Conservation (phyloP, 2,329 filamentous ascomycete genomes). For the Aphanoascus verrucosus region DNA sequence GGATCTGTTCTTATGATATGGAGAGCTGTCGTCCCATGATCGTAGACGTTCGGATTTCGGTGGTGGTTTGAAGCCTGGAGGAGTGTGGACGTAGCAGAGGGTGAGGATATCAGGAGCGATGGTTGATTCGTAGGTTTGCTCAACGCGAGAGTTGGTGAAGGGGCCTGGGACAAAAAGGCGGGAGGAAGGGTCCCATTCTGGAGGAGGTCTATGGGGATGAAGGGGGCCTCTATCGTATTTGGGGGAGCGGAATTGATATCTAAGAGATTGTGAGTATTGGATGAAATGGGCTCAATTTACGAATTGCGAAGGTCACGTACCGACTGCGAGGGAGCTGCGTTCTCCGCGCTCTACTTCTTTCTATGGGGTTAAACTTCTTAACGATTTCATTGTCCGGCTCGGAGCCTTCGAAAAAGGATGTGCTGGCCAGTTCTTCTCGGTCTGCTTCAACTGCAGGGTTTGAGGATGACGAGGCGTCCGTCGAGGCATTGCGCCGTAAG, state of each 20-base stretch:
- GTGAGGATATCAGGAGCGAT: constrained; percentile 80
- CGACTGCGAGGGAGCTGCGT: constrained; percentile 43
- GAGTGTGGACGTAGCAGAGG: constrained; percentile 74
- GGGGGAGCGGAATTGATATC: constrained; percentile 90
- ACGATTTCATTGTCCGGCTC: constrained; percentile 20
- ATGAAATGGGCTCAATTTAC: constrained; percentile 3
- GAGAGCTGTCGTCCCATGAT: constrained; percentile 78
- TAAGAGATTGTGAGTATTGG: constrained; percentile 28
- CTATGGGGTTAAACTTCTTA: constrained; percentile 42
- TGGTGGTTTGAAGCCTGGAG: constrained; percentile 59
- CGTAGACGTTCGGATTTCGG: constrained; percentile 58
- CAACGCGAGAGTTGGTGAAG: constrained; percentile 74
- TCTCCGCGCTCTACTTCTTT: constrained; percentile 36
- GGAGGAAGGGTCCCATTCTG: constrained; percentile 73
- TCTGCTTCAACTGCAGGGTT: constrained; percentile 35
- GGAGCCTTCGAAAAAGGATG: constrained; percentile 27
- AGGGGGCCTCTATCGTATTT: constrained; percentile 91
- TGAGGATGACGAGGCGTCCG: constrained; percentile 25
- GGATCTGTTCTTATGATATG: constrained; percentile 87
- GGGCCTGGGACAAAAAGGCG: constrained; percentile 83
- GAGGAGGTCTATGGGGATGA: constrained; percentile 84
- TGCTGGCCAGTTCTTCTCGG: constrained; percentile 33
- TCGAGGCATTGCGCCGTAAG: constrained; percentile 39
- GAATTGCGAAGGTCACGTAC: constrained; percentile 28
- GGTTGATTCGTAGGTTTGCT: constrained; percentile 82